Percentiles rank a stretch among this genome's conserved stretches.
phyloP scores from a whole-genome alignment of 345 rosid species.

The Lepidium africanum region DNA sequence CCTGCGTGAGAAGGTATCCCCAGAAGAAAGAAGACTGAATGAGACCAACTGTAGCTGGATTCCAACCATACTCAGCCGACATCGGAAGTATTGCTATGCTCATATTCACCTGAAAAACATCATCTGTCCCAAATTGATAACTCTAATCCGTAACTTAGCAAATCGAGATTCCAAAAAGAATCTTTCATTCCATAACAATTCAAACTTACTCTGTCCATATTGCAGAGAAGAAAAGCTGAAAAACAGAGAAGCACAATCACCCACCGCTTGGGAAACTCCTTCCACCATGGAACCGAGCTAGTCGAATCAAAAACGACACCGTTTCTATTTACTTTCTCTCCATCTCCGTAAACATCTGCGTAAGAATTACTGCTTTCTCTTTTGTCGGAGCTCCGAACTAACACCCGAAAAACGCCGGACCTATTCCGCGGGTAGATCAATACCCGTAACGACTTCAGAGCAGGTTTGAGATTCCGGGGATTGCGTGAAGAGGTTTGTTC shows the following conservation, averaged over 20 bases:
- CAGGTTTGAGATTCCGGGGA: conserved; percentile 8
- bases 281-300: conserved; percentile 62
- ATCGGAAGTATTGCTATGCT: conserved; percentile 98
- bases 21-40: conserved; percentile 96
- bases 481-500: conserved; percentile 14
- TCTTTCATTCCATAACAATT: background rate
- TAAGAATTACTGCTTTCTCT: conserved; percentile 23
- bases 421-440: conserved; percentile 24
- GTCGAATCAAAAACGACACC: conserved; percentile 25
- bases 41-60: conserved; percentile 75
- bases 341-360: conserved; percentile 30
- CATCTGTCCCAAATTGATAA: conserved; percentile 17
- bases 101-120: conserved; percentile 78
- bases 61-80: conserved; percentile 92
- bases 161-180: background rate
- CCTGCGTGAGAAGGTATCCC: conserved; percentile 98
- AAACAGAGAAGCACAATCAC: conserved; percentile 76
- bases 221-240: conserved; percentile 82
- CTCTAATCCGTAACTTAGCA: conserved; percentile 5
- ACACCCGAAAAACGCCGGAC: conserved; percentile 34
- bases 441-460: conserved; percentile 20
- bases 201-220: conserved; percentile 77
- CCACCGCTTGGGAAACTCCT: conserved; percentile 89
- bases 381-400: conserved; percentile 34
- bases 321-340: background rate